Evolutionary conservation across 2,329 filamentous ascomycete genomes (phyloP), one percentile per base, ranked within the genome.

Genomic region (Aspergillus calidoustus): DNA sequence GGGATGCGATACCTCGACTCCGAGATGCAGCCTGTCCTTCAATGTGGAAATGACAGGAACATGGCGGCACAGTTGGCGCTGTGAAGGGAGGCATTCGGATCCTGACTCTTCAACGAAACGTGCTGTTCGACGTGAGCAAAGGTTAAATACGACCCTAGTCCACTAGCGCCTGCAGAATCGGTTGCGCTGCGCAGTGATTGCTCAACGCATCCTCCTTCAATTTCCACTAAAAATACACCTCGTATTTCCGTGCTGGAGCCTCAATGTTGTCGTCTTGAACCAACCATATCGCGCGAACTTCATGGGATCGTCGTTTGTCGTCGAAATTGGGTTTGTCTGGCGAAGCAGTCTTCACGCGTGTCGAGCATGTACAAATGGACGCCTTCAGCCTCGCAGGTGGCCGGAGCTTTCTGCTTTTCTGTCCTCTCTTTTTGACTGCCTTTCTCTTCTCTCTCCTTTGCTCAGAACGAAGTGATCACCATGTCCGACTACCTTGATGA

Each of bases 211-310:
- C 13, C 2, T 50, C 23, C 17, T 55, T 15, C 54, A 30, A 44
- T 53, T 30, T 19, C 28, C 22, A 19, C 38, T 51, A 53, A 28
- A 51, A 41, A 53, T 47, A 61, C 3, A 53, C 48, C 59, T 56
- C 59, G 59, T 61, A 57, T 61, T 56, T 38, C 19, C 48, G 38
- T 48, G 38, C 46, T 51, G 47, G 51, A 60, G 52, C 51, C 57
- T 51, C 57, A 50, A 22, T 41, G 6, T 59, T n/a, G 30, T 30
- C 9, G 13, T 13, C 19, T 49, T 38, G 43, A n/a, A 28, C 57
- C 57, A 60, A 60, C 51, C 44, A 60, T 23, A n/a, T 19, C 44
- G 28, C 30, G 28, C 22, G 4, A 15, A 38, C 22, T 25, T 6
- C 19, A 3, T 11, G 8, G 4, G 52, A 60, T 56, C 52, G 23